Evolutionary conservation across 2,329 filamentous ascomycete genomes (phyloP).

Genomic region (Aulographum hederae): DNA sequence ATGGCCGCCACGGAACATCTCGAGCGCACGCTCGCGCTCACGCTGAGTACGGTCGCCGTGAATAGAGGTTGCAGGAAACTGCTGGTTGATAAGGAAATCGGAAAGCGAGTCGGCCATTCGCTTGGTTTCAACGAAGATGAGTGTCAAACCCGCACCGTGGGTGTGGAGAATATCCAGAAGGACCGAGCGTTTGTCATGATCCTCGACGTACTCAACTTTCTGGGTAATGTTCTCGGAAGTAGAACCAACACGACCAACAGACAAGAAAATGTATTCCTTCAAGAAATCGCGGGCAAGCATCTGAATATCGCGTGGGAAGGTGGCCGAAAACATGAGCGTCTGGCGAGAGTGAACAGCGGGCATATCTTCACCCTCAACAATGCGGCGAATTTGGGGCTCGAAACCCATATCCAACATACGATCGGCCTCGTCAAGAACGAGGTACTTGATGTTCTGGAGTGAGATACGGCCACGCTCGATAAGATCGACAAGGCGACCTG

Average conservation of each 20-base stretch:
- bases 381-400: constrained; percentile 96
- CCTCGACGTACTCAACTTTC: constrained; percentile 95
- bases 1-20: constrained; percentile 91
- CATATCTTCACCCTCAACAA: constrained; percentile 98
- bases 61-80: constrained; percentile 94
- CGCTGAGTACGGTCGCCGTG: constrained; percentile 97
- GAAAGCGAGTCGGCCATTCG: constrained; percentile 97
- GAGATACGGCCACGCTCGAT: constrained; percentile 98
- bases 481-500: constrained; percentile 90
- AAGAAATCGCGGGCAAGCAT: constrained; percentile 97
- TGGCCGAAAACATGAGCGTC: constrained; percentile 99
- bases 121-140: constrained; percentile 99
- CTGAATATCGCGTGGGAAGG: constrained; percentile 97
- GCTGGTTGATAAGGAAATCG: constrained; percentile 97
- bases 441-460: constrained; percentile 95
- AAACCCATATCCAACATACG: constrained; percentile 99
- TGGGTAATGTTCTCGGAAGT: constrained; percentile 99
- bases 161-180: constrained; percentile 95
- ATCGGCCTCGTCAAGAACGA: constrained; percentile 97
- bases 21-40: constrained; percentile 91
- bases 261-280: constrained; percentile 98
- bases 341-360: constrained; percentile 66
- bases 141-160: constrained; percentile 69
- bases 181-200: constrained; percentile 92
- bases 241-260: constrained; percentile 93